phyloP scores from a whole-genome alignment of 148 eudicot genomes.

The Rhododendron ovatum region DNA sequence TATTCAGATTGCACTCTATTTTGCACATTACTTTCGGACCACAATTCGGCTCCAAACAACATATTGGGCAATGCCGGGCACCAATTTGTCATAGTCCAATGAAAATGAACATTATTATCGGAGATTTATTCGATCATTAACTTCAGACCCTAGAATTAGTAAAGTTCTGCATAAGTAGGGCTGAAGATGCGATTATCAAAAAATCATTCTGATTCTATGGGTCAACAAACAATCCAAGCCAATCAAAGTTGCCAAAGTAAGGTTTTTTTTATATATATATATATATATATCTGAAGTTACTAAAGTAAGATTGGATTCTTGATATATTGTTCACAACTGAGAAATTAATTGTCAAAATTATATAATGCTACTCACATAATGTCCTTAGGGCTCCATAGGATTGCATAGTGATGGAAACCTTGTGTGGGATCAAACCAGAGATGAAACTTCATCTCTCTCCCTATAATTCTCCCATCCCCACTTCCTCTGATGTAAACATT shows the following conservation, averaged over 20 bases:
- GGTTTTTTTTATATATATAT: too few relatives aligned
- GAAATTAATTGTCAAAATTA: too few relatives aligned
- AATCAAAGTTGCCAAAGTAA: background rate
- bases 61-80: background rate
- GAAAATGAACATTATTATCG: background rate
- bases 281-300: background rate
- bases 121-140: too few relatives aligned
- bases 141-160: too few relatives aligned
- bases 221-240: background rate
- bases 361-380: constrained; percentile 56
- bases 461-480: constrained; percentile 87
- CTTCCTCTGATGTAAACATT: constrained; percentile 88
- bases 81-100: background rate
- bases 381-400: constrained; percentile 75
- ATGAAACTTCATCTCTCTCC: constrained; percentile 91
- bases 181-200: too few relatives aligned
- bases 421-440: constrained; percentile 94
- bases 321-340: background rate
- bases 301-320: background rate
- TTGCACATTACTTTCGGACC: background rate
- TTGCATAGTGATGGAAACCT: constrained; percentile 83
- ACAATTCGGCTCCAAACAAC: background rate
- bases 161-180: too few relatives aligned
- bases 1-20: background rate
- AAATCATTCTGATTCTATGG: too few relatives aligned